Conservation (phyloP, 441 rosid genomes). For the Populus hybrid region DNA sequence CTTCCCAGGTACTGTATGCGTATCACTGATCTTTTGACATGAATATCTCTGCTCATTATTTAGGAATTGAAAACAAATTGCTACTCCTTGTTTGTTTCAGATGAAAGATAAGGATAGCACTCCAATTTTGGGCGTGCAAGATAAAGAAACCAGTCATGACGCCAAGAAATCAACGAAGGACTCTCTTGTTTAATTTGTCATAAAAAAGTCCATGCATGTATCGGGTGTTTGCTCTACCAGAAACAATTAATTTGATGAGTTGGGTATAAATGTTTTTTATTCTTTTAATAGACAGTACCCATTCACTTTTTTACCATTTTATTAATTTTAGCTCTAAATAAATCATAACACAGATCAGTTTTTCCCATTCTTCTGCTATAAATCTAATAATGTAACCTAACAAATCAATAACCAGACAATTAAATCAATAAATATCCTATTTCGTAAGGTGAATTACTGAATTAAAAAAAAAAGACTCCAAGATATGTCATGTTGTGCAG, state of each 20-base stretch:
- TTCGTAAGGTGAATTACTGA: no score
- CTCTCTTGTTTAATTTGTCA: slow-evolving; percentile 39
- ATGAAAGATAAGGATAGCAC: slow-evolving; percentile 73
- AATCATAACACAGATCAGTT: neutral
- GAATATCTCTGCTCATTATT: neutral
- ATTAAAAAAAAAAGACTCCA: no score
- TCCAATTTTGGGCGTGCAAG: slow-evolving; percentile 52
- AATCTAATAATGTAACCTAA: no score
- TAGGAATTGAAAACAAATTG: neutral
- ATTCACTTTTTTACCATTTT: slow-evolving; percentile 3
- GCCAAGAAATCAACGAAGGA: slow-evolving; percentile 59
- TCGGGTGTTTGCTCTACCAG: neutral
- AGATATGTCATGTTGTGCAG: no score
- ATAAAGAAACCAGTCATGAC: slow-evolving; percentile 55
- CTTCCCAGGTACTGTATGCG: slow-evolving; percentile 37
- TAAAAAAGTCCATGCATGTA: neutral
- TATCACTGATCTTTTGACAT: neutral
- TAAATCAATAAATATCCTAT: no score
- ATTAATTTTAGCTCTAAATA: neutral
- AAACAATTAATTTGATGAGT: slow-evolving; percentile 18
- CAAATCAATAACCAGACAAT: no score
- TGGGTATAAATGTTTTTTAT: slow-evolving; percentile 33
- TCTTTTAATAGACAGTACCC: slow-evolving; percentile 34
- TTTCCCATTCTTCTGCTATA: no score
- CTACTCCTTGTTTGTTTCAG: slow-evolving; percentile 20